Base-by-base conservation (phyloP, 352 stramenopile species). In the Pythium chondricola region DNA sequence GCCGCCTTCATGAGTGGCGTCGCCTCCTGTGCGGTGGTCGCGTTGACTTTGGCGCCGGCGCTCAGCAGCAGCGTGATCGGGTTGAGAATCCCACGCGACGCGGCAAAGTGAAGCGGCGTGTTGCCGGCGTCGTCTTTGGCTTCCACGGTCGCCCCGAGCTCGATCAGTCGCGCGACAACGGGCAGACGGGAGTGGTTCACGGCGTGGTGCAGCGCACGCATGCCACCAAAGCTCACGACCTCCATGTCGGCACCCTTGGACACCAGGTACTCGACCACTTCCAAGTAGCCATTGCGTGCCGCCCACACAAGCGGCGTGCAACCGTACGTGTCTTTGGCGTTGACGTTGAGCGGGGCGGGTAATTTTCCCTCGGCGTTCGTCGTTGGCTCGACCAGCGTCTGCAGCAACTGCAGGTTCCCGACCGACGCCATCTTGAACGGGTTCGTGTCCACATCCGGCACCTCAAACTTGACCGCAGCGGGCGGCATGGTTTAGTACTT, bases 1-100 rank as follows among this genome's bases (percentile, higher is more conserved):
- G 79, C 74, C 4, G 87, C 86, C 48, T 91, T 93, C 71, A 95
- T 88, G 20, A 96, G 52, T 36, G 86, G 83, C 20, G 87, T 94
- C 17, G 86, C 71, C 27, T 89, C 83, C 49, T 90, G 81, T 9
- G 63, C 58, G 10, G 88, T 95, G 2, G 59, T 52, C 10, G 68
- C 66, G 47, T 92, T 90, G 21, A 83, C 65, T 47, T 96, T 91
- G 30, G 76, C 86, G 26, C 81, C 83, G 27, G 77, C 82, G 26
- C 67, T 75, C 10, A 95, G 58, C 32, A 96, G 63, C 31, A 87
- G 45, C 17, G 80, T 45, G 37, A 95, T 82, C 5, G 85, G 81
- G 47, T 95, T 96, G 17, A 96, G 47, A 29, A 96, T 88, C 25
- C 86, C 86, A 22, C 86, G 64, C 17, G 74, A 64, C 4, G 81